These are phyloP conservation scores for Kuraishia floccosa DNA, from an alignment of 805 yeast species.

Conservation along the genomic window DNA sequence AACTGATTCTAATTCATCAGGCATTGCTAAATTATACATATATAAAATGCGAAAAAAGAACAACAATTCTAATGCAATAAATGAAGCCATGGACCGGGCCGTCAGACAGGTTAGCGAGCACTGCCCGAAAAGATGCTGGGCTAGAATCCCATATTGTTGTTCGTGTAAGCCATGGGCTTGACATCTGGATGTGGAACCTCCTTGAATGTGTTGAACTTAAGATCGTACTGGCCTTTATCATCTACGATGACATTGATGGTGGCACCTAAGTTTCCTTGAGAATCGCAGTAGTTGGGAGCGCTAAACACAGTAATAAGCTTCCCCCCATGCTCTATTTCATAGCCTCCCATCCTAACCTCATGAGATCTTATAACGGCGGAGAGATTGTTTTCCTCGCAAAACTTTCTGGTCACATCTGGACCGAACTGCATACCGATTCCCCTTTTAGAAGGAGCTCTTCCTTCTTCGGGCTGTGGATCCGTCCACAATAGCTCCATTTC, in stretches of 20 bases:
- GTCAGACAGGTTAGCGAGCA: no score
- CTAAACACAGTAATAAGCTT: constrained; percentile 87
- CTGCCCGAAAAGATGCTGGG: no score
- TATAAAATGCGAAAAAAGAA: no score
- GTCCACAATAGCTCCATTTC: constrained; percentile 98
- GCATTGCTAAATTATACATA: no score
- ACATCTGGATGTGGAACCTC: constrained; percentile 88
- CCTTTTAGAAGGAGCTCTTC: constrained; percentile 81
- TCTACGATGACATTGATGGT: constrained; percentile 57
- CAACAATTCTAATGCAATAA: no score
- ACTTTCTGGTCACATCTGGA: constrained; percentile 79
- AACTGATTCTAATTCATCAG: no score
- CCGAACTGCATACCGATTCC: constrained; percentile 97
- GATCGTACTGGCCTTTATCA: constrained; percentile 30
- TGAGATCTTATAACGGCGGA: constrained; percentile 86
- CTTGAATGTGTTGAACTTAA: constrained; percentile 49
- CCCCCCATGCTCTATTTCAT: constrained; percentile 79
- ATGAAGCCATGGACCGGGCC: background rate
- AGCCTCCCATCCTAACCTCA: constrained; percentile 90
- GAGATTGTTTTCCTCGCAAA: constrained; percentile 61
- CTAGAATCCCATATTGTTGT: constrained; percentile 27
- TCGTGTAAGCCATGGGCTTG: constrained; percentile 89
- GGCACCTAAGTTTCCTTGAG: constrained; percentile 86
- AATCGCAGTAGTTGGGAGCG: constrained; percentile 96
- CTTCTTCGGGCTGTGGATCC: constrained; percentile 75